These are phyloP conservation scores for Ligustrum vulgare DNA, from an alignment of 257 asterid genomes.

Conservation along the genomic window DNA sequence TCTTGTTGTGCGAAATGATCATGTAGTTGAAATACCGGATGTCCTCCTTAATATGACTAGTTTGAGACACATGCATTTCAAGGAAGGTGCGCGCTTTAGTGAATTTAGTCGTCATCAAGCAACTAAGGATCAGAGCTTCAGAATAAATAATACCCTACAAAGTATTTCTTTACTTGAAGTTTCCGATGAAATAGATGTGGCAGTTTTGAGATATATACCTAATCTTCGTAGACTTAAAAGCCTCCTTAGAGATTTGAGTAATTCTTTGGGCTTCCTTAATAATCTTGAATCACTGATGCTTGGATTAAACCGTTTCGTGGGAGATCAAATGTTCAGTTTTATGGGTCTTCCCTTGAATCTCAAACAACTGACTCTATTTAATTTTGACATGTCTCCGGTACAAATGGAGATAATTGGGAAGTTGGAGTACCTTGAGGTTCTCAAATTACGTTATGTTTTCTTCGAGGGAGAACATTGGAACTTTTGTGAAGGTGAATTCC, in stretches of 20 bases:
- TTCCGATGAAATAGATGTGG: background rate
- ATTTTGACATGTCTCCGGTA: background rate
- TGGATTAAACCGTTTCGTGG: too few relatives aligned
- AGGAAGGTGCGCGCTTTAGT: too few relatives aligned
- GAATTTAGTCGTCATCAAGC: too few relatives aligned
- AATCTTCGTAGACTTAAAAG: background rate
- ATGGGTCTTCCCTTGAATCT: background rate
- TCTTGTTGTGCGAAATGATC: too few relatives aligned
- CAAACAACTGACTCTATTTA: background rate
- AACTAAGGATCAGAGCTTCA: too few relatives aligned
- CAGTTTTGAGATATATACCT: background rate
- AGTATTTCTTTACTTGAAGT: background rate
- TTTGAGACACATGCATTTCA: too few relatives aligned
- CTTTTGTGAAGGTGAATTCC: background rate
- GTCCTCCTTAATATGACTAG: too few relatives aligned
- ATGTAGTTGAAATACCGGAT: too few relatives aligned
- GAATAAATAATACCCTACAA: too few relatives aligned
- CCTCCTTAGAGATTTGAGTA: background rate
- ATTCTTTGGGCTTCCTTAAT: background rate
- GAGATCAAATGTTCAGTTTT: background rate
- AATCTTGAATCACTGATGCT: background rate
- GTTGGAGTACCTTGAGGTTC: constrained; percentile 14
- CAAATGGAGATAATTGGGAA: background rate
- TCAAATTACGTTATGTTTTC: background rate
- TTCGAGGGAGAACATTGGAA: constrained; percentile 1